Evolutionary conservation across 2,329 filamentous ascomycete species (phyloP), one percentile per base, ranked within the genome.

Genomic region (Talaromyces rugulosus): DNA sequence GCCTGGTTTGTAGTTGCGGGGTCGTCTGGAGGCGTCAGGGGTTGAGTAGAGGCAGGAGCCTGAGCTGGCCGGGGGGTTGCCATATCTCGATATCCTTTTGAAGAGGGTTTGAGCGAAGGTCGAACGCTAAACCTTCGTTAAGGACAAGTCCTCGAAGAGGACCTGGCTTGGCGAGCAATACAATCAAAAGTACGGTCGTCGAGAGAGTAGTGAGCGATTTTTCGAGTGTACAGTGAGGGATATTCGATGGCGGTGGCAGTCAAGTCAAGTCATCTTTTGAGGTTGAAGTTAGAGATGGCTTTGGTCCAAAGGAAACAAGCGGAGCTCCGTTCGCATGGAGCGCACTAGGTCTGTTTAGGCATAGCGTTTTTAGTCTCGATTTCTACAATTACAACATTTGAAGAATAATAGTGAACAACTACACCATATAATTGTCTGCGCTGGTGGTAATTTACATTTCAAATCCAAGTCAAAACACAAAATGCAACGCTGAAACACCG

Each of bases 11-110:
- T 66, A 50, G 70, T 62, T 62, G 69, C 68, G 44, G 67, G 70
- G 67, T 80, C 78, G 53, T 77, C 77, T 5, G 78, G 78, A 42
- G 78, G 78, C 5, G 78, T 79, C 62, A 77, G 69, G 51, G 78
- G 76, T 65, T 77, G 77, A 5, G 71, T 71, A 28, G 72, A 67
- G 50, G 70, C 69, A 27, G 70, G 65, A 40, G 70, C 65, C 66
- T 72, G 72, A 27, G 67, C 67, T 65, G 72, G 72, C 56, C 63
- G 68, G 66, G 74, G 74, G 27, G 75, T 76, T 56, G 74, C 71
- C 75, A 77, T 76, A 30, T 5, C 42, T 42, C 3, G 18, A 16
- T 30, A 2, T 7, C 18, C 18, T 56, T 4, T 4, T 58, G 16
- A 31, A 31, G 50, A 53, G 18, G 52, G 12, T 28, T 31, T 28